A percentile compares a stretch with the other conserved stretches of the same genome.
Conservation (phyloP, 2,329 filamentous ascomycete genomes). For the Fusarium agapanthi region DNA sequence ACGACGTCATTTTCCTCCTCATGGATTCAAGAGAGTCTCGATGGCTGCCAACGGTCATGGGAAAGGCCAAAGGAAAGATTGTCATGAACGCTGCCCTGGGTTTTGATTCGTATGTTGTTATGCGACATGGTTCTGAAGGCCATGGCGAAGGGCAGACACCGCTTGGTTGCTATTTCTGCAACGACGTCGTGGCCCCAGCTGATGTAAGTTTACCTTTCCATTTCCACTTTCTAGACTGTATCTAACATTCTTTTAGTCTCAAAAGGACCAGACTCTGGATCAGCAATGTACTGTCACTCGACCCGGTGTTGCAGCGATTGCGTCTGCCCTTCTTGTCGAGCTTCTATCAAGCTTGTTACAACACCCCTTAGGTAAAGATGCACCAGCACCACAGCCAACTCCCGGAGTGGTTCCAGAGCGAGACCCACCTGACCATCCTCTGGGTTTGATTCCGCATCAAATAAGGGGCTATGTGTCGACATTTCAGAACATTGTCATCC, state of each 20-base stretch:
- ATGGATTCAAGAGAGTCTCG: conserved; percentile 96
- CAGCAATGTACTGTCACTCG: conserved; percentile 98
- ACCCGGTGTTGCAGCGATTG: conserved; percentile 90
- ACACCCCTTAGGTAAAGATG: conserved; percentile 76
- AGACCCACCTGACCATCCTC: conserved; percentile 66
- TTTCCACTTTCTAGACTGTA: conserved; percentile 29
- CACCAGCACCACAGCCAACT: conserved; percentile 62
- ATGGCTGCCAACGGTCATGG: conserved; percentile 97
- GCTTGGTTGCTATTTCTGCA: conserved; percentile 97
- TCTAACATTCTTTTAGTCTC: conserved; percentile 65
- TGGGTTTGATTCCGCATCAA: conserved; percentile 80
- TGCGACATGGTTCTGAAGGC: conserved; percentile 85
- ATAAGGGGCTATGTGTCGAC: conserved; percentile 80
- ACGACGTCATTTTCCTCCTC: conserved; percentile 94
- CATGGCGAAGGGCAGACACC: conserved; percentile 66
- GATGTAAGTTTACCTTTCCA: conserved; percentile 70
- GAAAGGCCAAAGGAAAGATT: conserved; percentile 90
- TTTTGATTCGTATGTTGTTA: conserved; percentile 96
- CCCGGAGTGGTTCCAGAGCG: conserved; percentile 57
- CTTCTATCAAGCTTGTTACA: conserved; percentile 88
- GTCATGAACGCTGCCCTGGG: conserved; percentile 96
- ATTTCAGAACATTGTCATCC: conserved; percentile 78
- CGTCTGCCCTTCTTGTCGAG: conserved; percentile 90
- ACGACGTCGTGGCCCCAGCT: conserved; percentile 92
- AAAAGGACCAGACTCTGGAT: conserved; percentile 94